Evolutionary conservation across 352 stramenopile species (phyloP).

Genomic region (Thraustochytrium aureum): DNA sequence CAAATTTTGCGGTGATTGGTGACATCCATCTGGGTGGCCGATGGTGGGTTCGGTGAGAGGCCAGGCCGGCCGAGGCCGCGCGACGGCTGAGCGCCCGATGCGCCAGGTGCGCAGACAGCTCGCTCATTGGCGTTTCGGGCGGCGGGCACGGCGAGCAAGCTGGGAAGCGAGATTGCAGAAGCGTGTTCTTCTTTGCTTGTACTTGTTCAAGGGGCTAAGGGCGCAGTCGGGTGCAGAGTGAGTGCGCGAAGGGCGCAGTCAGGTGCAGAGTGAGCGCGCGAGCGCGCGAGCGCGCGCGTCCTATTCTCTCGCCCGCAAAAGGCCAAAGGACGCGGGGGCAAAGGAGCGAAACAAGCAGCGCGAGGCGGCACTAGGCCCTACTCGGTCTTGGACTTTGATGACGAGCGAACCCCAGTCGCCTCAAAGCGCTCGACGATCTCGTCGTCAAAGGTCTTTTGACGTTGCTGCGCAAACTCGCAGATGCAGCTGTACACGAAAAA

Average conservation of each 20-base stretch:
- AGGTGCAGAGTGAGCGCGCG: background rate
- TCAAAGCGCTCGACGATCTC: background rate
- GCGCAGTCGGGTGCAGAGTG: background rate
- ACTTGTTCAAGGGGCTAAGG: no score
- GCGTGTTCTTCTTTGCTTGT: no score
- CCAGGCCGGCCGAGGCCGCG: no score
- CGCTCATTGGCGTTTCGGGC: no score
- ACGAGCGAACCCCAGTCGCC: background rate
- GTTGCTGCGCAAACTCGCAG: conserved; percentile 82
- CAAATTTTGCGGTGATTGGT: no score
- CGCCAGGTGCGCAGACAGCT: no score
- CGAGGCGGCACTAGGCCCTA: background rate
- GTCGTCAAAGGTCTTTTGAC: conserved; percentile 77
- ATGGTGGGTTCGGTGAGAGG: no score
- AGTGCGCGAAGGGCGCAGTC: background rate
- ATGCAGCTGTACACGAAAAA: conserved; percentile 85
- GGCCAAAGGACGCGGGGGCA: background rate
- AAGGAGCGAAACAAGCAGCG: background rate
- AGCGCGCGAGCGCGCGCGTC: background rate
- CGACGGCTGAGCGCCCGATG: no score
- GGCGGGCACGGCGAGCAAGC: no score
- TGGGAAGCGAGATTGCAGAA: no score
- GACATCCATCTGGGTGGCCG: no score
- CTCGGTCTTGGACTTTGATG: background rate
- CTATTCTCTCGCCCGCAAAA: background rate